Evolutionary conservation across 2,329 filamentous ascomycete genomes (phyloP).

Genomic region (Penicillium olsonii): DNA sequence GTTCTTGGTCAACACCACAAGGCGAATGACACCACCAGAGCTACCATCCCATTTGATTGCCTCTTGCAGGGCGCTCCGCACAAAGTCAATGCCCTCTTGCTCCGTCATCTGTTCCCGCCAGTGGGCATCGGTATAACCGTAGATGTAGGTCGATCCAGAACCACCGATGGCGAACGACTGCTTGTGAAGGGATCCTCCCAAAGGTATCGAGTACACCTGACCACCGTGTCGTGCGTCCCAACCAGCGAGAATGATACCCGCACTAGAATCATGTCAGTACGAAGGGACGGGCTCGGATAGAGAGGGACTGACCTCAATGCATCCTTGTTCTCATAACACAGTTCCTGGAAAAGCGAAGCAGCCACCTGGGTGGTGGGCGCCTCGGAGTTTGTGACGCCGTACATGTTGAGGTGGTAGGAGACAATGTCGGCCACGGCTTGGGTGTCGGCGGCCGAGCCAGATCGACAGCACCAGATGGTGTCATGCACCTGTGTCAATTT

Average conservation of each 20-base stretch:
- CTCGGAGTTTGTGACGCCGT: conserved; percentile 86
- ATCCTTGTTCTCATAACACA: conserved; percentile 98
- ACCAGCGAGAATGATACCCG: conserved; percentile 97
- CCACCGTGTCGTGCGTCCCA: conserved; percentile 94
- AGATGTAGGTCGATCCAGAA: conserved; percentile 98
- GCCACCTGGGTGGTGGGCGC: conserved; percentile 92
- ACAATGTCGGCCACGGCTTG: conserved; percentile 98
- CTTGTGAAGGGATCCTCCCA: conserved; percentile 97
- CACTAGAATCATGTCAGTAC: conserved; percentile 54
- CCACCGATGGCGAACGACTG: conserved; percentile 94
- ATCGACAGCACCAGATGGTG: conserved; percentile 99
- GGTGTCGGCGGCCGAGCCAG: conserved; percentile 94
- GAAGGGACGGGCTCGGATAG: neutral
- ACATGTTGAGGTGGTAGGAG: conserved; percentile 92
- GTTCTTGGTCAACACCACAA: conserved; percentile 90
- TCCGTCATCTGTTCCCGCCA: conserved; percentile 96
- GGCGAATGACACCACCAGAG: conserved; percentile 94
- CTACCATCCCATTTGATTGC: conserved; percentile 99
- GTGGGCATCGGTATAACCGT: conserved; percentile 95
- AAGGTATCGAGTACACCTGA: conserved; percentile 94
- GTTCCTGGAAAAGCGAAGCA: conserved; percentile 93
- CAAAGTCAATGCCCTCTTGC: conserved; percentile 84
- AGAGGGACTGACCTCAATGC: conserved; percentile 68
- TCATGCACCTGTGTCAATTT: conserved; percentile 98
- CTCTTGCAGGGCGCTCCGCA: conserved; percentile 86